Evolutionary conservation across 345 rosid genomes (phyloP), one percentile per base, ranked within the genome.

Genomic region (Balakata baccata): DNA sequence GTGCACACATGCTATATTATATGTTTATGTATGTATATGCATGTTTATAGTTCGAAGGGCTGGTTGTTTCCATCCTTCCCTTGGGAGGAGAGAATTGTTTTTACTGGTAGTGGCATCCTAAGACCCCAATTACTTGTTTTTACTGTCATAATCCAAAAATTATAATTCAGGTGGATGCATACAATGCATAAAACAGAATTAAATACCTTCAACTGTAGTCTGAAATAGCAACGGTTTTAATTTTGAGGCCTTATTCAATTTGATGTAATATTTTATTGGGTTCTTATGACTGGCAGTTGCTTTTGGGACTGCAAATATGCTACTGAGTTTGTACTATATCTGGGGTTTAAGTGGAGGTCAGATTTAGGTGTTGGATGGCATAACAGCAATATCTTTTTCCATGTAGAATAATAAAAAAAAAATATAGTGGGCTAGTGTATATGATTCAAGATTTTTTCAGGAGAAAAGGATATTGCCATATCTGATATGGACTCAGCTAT

Each of bases 121-220:
- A 38, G 37, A 1, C 34, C 53, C 50, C 29, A 38, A 1, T 12
- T 49, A 11, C 17, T 38, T 17, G 17, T 54, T 18, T 69, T 10
- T 16, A 34, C 58, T 10, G 25, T 37, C 38, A 20, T 53, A 69
- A 69, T 41, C 11, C 72, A 69, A 52, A 50, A 69, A 43, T 34
- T 63, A 29, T 37, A 43, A 2, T 63, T 38, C 20, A 61, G 25
- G 25, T 58, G 22, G 62, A 22, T 58, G 16, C 37, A 11, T 34
- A 12, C 34, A n/a, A 11, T 34, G 3, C 34, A n/a, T 23, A 22
- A 6, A 10, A 43, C 1, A 58, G 5, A 22, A 58, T 20, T 57
- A 22, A 22, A 58, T 22, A 23, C 23, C 62, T n/a, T 29, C 34
- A 29, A 29, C 11, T 54, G 56, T 54, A 18, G 11, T 54, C 59